Evolutionary conservation across 1,284 basidiomycete species (phyloP), one percentile per base, ranked within the genome.

Genomic region (Ganoderma lingzhi): DNA sequence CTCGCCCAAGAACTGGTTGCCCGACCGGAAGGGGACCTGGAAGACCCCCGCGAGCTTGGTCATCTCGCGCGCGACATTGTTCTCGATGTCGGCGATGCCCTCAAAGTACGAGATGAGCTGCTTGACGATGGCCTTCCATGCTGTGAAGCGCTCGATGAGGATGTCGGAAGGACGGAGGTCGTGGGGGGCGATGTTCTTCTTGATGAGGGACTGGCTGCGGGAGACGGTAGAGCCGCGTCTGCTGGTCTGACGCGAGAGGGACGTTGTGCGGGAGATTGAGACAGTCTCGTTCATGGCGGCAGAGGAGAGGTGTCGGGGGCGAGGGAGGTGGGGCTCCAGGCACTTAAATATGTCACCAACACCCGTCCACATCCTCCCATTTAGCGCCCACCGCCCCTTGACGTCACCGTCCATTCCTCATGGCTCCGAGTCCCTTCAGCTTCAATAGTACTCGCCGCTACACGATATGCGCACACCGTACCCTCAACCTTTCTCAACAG

Each of bases 1-100:
- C 80, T 98, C 96, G 45, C 96, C 96, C 14, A 98, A 85, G 80
- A 98, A 98, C 84, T 98, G 96, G 81, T 98, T 98, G 35, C 96
- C 97, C 45, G 96, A 91, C 63, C 93, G 86, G 86, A 99, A 99
- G 2, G 98, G 98, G 1, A 99, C 97, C 82, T 99, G 97, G 75
- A 99, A 97, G 72, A 99, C 96, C 12, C 93, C 96, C n/a, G 94
- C 95, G 64, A 99, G 91, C 82, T 98, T 98, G 62, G 94, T 95
- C 80, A 99, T 89, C 82, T 99, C 97, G 76, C 92, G 92, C 51
- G 96, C 96, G 23, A 96, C 94, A 82, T 97, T 97, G 83, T 95
- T 96, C 84, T 98, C 93, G 69, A 98, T 96, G 79, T 97, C 96
- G 19, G 96, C 96, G 65, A 97, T 88, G 69, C 97, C 97, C 87